A percentile compares a stretch with the other conserved stretches of the same genome.
phyloP scores from a whole-genome alignment of 192 early-diverging fungal genomes.

The Umbelopsis sp. region DNA sequence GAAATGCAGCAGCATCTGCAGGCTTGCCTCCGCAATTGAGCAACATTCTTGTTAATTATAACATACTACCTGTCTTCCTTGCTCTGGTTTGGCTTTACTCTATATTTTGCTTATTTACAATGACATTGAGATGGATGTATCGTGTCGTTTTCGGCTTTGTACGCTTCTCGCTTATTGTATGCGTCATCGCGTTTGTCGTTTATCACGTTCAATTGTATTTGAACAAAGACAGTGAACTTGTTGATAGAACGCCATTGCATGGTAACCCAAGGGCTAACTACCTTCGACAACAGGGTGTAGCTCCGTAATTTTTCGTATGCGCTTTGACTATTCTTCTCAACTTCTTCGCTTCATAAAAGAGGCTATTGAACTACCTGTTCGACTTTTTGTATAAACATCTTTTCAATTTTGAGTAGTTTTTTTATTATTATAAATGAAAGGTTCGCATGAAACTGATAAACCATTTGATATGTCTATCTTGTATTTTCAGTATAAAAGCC shows the following conservation, averaged over 20 bases:
- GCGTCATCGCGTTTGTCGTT: slow-evolving; percentile 12
- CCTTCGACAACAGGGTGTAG: neutral
- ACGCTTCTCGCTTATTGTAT: slow-evolving; percentile 29
- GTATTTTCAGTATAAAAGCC: too few species aligned
- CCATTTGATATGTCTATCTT: too few species aligned
- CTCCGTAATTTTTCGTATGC: neutral
- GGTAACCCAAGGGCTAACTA: neutral
- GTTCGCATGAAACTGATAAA: too few species aligned
- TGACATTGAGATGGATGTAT: slow-evolving; percentile 22
- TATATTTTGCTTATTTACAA: slow-evolving; percentile 29
- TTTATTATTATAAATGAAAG: too few species aligned
- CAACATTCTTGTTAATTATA: slow-evolving; percentile 29
- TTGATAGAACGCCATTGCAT: neutral
- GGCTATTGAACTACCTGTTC: too few species aligned
- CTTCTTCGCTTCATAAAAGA: too few species aligned
- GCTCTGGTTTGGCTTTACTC: slow-evolving; percentile 32
- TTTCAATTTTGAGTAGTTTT: too few species aligned
- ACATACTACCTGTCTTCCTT: slow-evolving; percentile 31
- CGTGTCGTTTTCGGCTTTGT: slow-evolving; percentile 30
- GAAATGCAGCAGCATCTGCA: neutral
- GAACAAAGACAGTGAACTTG: slow-evolving; percentile 4
- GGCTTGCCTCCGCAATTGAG: neutral
- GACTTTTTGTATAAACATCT: too few species aligned
- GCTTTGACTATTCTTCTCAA: neutral
- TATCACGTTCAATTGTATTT: slow-evolving; percentile 29